These are phyloP conservation scores for Exophiala bonariae DNA, from an alignment of 2,329 filamentous ascomycete genomes.

Conservation along the genomic window DNA sequence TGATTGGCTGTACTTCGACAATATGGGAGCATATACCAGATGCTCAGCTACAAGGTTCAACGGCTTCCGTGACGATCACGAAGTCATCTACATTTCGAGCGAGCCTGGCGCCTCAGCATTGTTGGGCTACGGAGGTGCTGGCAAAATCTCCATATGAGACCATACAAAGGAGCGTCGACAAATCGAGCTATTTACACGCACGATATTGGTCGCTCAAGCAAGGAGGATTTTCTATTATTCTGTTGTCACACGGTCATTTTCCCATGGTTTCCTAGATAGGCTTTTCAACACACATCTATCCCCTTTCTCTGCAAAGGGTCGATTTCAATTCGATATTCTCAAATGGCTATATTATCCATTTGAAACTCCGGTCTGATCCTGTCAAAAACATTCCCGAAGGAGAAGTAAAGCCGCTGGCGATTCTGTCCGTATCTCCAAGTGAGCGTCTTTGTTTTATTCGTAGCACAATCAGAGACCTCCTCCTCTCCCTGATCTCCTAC, in stretches of 20 bases:
- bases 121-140: conserved; percentile 48
- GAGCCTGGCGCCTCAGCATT: conserved; percentile 82
- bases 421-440: too few species aligned
- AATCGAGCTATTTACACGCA: too few species aligned
- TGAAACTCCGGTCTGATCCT: conserved; percentile 1
- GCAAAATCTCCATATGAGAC: background rate
- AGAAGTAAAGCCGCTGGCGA: too few species aligned
- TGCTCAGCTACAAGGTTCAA: conserved; percentile 98
- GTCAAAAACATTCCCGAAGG: too few species aligned
- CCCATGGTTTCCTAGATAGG: background rate
- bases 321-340: conserved; percentile 14
- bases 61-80: conserved; percentile 88
- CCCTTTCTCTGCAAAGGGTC: conserved; percentile 6
- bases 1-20: conserved; percentile 98
- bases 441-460: too few species aligned
- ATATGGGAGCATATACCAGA: conserved; percentile 98
- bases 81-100: conserved; percentile 92
- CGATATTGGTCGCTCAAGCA: background rate
- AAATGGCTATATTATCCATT: background rate
- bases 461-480: too few species aligned
- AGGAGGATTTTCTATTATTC: conserved; percentile 3
- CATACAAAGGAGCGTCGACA: background rate
- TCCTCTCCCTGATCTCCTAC: too few species aligned
- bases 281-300: background rate
- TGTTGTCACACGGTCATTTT: conserved; percentile 17